Percentiles rank a stretch among this genome's conserved stretches.
These are phyloP conservation scores for Pseudogymnoascus sp. DNA, from an alignment of 2,329 filamentous ascomycete species.

Conservation along the genomic window DNA sequence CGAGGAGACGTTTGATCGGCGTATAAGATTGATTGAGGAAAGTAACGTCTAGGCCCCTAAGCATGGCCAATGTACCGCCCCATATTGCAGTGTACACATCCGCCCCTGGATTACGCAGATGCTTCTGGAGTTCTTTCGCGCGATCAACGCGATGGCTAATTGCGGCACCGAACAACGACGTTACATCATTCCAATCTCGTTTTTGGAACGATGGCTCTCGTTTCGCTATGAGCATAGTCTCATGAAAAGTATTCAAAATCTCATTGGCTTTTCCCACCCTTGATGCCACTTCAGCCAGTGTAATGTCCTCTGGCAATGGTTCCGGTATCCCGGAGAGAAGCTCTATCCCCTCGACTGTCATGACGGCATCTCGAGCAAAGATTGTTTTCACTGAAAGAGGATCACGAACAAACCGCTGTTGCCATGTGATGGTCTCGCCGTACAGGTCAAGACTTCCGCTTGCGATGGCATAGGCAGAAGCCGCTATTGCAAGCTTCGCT, in stretches of 20 bases:
- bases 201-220: constrained; percentile 14
- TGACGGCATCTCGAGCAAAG: constrained; percentile 17
- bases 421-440: constrained; percentile 28
- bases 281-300: constrained; percentile 10
- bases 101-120: neutral
- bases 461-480: constrained; percentile 25
- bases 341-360: constrained; percentile 19
- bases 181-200: constrained; percentile 10
- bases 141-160: constrained; percentile 9
- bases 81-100: constrained; percentile 12
- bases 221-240: constrained; percentile 12
- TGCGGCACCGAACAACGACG: constrained; percentile 11
- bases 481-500: constrained; percentile 24
- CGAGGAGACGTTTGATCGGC: constrained; percentile 1
- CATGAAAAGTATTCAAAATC: constrained; percentile 12
- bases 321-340: constrained; percentile 23
- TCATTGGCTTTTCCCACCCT: constrained; percentile 13
- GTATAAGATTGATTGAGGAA: constrained; percentile 9
- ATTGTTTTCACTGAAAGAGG: constrained; percentile 24
- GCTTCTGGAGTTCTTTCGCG: constrained; percentile 9
- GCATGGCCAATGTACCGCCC: constrained; percentile 12
- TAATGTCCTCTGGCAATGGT: constrained; percentile 25
- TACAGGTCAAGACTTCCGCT: constrained; percentile 27
- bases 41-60: constrained; percentile 8
- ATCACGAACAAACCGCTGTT: constrained; percentile 31